Evolutionary conservation across 306 rosid species (phyloP), one percentile per base, ranked within the genome.

Genomic region (Begonia loranthoides): DNA sequence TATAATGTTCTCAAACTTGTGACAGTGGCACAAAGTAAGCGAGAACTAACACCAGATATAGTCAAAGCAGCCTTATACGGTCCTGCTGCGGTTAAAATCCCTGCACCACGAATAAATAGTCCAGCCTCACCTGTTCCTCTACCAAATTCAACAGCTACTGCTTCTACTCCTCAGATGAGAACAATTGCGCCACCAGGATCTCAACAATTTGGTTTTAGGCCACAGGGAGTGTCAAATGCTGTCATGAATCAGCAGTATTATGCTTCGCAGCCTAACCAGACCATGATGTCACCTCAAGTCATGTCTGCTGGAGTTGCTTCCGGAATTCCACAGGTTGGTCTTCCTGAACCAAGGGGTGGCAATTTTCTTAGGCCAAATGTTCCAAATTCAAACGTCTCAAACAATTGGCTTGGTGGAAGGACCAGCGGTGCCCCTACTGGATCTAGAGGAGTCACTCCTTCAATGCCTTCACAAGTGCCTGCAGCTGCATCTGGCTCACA

Each of bases 11-110:
- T 89, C 60, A 85, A 72, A 76, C 82, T 89, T 58, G 94, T 85
- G 13, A 89, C 97, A 41, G 97, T 85, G 41, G 95, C 97, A 46
- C 97, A 89, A 71, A 89, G 95, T 69, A 85, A 79, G 79, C 78
- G 97, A 50, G 85, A 89, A 3, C 72, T 89, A 57, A 85, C 94
- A 0, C 90, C 94, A 12, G 95, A 90, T 34, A 80, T 85, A 40
- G 97, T 90, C 17, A 82, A 85, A 51, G 97, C 87, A 4, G 97
- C 97, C 9, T 66, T 90, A 12, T 85, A 67, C 51, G 80, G 94
- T 60, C 83, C 94, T 13, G 94, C 95, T 56, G 94, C 95, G 45
- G 83, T 94, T n/a, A 85, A 78, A 67, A 90, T 90, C 52, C 97
- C 95, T 56, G 55, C 97, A 0, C 95, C 97, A 6, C 80, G 78